Percentiles rank a stretch among this genome's conserved stretches.
phyloP scores from a whole-genome alignment of 345 rosid species.

The Eucalyptus sp. region DNA sequence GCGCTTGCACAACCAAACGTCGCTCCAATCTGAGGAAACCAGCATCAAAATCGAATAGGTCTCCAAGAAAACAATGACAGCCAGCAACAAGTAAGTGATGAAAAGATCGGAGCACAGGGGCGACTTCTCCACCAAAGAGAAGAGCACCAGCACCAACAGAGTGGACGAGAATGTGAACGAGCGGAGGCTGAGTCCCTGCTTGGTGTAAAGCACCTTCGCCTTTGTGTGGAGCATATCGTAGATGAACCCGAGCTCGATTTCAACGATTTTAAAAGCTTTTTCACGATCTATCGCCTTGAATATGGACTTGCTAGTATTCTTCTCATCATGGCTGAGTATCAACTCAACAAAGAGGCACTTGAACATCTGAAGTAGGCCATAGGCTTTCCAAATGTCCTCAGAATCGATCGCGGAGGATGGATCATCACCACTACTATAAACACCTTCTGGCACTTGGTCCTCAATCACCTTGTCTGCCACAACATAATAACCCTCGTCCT shows the following conservation, averaged over 20 bases:
- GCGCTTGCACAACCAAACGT: background rate
- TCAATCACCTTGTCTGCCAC: background rate
- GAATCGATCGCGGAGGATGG: background rate
- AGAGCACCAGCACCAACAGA: background rate
- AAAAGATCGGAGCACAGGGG: background rate
- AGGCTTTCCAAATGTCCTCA: background rate
- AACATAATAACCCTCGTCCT: background rate
- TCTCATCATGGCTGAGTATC: background rate
- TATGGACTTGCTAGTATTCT: background rate
- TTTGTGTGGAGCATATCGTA: background rate
- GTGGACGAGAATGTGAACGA: background rate
- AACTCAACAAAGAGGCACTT: background rate
- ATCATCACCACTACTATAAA: background rate
- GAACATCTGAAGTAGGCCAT: background rate
- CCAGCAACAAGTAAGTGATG: slow-evolving; percentile 5
- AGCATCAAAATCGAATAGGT: background rate
- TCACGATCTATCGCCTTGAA: background rate
- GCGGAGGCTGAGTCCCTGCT: slow-evolving; percentile 4
- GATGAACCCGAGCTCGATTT: background rate
- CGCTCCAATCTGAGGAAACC: slow-evolving; percentile 1
- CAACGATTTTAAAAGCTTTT: background rate
- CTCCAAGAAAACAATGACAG: background rate
- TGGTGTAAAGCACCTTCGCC: background rate
- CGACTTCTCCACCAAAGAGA: background rate
- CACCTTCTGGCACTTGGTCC: background rate